Evolutionary conservation across 1,284 basidiomycete species (phyloP), one percentile per base, ranked within the genome.

Genomic region (Apiotrichum mycotoxinovorans): DNA sequence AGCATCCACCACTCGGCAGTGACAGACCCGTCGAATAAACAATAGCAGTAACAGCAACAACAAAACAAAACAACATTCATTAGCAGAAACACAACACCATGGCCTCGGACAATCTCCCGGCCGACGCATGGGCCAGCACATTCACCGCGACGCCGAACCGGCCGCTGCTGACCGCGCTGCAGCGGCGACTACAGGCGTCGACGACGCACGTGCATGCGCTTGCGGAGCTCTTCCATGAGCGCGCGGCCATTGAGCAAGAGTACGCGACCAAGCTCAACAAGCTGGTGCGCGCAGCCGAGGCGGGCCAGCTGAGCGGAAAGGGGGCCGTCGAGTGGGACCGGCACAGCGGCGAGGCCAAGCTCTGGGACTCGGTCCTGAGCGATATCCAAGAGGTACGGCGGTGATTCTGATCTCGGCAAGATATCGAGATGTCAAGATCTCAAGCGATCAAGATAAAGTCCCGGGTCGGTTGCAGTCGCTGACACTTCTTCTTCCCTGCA

Each of bases 191-290:
- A 1, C 63, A 68, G 14, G 61, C 67, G 8, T 75, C 77, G 0
- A 66, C 63, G 2, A 67, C 66, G n/a, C 70, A 75, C 45, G 66
- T 73, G 34, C 73, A 76, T 27, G 69, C 70, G 0, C 66, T 80
- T 20, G 77, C 79, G 26, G 78, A 80, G 52, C 75, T 81, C 57
- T 79, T 78, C 69, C 76, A 76, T 37, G 81, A 81, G 43, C 73
- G 81, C 23, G 71, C 78, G 0, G 66, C 67, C 4, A 75, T 80
- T 42, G 81, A 83, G 57, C 70, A 76, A 18, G 63, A 70, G 33
- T 83, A 83, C 62, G 74, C 79, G n/a, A 75, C 78, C 30, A 67
- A 74, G 23, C 73, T 83, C 22, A 64, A 74, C n/a, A 81, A 81
- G 66, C 66, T 82, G 33, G 65, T 73, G 1, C 67, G 72, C 53